Conservation (phyloP, 768 basidiomycete genomes). For the Serpula lacrymans region DNA sequence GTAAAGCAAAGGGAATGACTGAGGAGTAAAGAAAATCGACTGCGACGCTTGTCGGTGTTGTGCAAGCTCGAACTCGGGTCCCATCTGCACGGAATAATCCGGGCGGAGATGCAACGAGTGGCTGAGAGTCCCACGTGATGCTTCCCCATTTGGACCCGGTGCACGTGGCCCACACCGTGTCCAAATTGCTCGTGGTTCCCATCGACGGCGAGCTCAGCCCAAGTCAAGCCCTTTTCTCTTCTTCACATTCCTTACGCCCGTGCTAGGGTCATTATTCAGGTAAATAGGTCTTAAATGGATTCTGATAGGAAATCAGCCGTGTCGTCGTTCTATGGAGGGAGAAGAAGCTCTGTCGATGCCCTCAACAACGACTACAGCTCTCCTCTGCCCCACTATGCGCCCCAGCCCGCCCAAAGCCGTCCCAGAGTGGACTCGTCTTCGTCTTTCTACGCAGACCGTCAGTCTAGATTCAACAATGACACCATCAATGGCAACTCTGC, state of each 20-base stretch:
- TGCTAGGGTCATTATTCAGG: constrained; percentile 1
- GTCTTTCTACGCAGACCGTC: constrained; percentile 53
- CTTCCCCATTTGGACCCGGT: too few relatives aligned
- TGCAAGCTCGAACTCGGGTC: too few relatives aligned
- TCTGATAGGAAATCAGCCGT: constrained; percentile 75
- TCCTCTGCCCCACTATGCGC: constrained; percentile 21
- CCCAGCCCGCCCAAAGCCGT: constrained; percentile 22
- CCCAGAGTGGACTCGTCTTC: constrained; percentile 67
- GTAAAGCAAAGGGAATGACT: neutral
- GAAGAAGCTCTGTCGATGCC: constrained; percentile 59
- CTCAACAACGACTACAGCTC: constrained; percentile 46
- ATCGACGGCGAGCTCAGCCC: too few relatives aligned
- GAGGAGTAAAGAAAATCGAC: constrained; percentile 9
- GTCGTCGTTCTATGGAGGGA: constrained; percentile 72
- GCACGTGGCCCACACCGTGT: too few relatives aligned
- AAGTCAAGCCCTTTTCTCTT: constrained; percentile 19
- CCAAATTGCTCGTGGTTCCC: too few relatives aligned
- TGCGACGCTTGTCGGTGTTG: too few relatives aligned
- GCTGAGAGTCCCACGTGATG: too few relatives aligned
- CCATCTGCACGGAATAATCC: constrained; percentile 19
- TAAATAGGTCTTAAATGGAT: too few relatives aligned
- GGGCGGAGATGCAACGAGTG: constrained; percentile 21
- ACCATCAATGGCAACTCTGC: constrained; percentile 49
- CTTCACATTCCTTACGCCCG: constrained; percentile 1
- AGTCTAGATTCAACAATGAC: constrained; percentile 44